These are phyloP conservation scores for Ochromonas danica DNA, from an alignment of 108 stramenopile species.

Conservation along the genomic window DNA sequence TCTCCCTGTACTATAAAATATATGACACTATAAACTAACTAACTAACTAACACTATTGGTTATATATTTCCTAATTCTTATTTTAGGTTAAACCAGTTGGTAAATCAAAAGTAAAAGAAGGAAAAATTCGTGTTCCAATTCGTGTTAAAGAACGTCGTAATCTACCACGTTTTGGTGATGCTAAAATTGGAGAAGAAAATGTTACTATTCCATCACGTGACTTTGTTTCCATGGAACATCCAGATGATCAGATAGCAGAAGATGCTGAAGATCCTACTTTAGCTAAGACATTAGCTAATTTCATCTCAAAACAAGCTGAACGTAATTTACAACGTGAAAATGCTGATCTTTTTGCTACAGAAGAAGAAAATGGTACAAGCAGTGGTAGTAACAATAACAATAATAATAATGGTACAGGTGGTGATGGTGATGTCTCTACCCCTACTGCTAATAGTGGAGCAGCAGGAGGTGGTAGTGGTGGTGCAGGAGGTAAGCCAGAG, in stretches of 20 bases:
- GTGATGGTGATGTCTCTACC: background rate
- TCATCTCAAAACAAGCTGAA: conserved; percentile 22
- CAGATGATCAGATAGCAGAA: conserved; percentile 10
- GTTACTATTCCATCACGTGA: conserved; percentile 23
- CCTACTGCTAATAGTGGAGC: background rate
- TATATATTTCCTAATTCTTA: background rate
- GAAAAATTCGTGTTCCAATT: background rate
- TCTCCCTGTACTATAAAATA: too few species aligned
- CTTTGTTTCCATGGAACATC: conserved; percentile 35
- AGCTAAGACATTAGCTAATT: conserved; percentile 4
- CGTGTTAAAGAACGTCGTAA: background rate
- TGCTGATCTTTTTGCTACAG: background rate
- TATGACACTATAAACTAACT: too few species aligned
- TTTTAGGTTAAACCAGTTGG: background rate
- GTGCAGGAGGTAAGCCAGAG: background rate
- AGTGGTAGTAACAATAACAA: background rate
- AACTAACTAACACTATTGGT: background rate
- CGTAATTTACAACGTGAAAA: conserved; percentile 8
- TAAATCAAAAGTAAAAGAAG: background rate
- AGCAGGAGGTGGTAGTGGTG: background rate
- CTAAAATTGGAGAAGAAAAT: conserved; percentile 29
- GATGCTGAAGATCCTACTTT: conserved; percentile 24
- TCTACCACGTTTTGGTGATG: conserved; percentile 31
- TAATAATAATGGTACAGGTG: background rate
- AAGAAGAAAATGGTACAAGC: background rate